A percentile compares a stretch with the other conserved stretches of the same genome.
phyloP scores from a whole-genome alignment of 2,329 filamentous ascomycete genomes.

The Neonectria ditissima region DNA sequence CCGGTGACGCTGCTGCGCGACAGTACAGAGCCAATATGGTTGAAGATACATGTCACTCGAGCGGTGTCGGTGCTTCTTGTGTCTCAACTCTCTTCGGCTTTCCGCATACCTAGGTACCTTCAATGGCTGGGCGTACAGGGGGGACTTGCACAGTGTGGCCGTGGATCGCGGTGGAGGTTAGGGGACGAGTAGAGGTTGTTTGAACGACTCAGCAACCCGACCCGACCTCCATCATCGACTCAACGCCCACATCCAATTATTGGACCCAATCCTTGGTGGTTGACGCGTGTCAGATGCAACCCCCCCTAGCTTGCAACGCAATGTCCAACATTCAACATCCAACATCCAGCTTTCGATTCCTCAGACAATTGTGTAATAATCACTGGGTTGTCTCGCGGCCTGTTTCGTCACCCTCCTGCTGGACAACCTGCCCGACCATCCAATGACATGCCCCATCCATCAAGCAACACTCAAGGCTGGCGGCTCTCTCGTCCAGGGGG shows the following conservation, averaged over 20 bases:
- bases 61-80: neutral
- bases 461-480: neutral
- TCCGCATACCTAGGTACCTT: neutral
- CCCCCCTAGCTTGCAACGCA: slow-evolving; percentile 34
- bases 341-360: slow-evolving; percentile 1
- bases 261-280: slow-evolving; percentile 12
- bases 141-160: slow-evolving; percentile 15
- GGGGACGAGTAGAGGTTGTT: neutral
- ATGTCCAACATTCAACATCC: slow-evolving; percentile 7
- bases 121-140: neutral
- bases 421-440: neutral
- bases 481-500: neutral
- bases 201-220: slow-evolving; percentile 4
- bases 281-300: slow-evolving; percentile 42
- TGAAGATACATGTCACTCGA: neutral
- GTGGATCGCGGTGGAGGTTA: neutral
- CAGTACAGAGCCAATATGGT: neutral
- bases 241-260: neutral
- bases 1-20: neutral
- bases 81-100: neutral
- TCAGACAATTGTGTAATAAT: slow-evolving; percentile 2
- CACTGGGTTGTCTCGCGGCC: neutral
- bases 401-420: neutral
- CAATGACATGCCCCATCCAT: neutral
- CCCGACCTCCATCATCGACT: neutral